Percentiles rank a stretch among this genome's conserved stretches.
Evolutionary conservation across 768 basidiomycete species (phyloP).

Genomic region (Suillus subaureus): DNA sequence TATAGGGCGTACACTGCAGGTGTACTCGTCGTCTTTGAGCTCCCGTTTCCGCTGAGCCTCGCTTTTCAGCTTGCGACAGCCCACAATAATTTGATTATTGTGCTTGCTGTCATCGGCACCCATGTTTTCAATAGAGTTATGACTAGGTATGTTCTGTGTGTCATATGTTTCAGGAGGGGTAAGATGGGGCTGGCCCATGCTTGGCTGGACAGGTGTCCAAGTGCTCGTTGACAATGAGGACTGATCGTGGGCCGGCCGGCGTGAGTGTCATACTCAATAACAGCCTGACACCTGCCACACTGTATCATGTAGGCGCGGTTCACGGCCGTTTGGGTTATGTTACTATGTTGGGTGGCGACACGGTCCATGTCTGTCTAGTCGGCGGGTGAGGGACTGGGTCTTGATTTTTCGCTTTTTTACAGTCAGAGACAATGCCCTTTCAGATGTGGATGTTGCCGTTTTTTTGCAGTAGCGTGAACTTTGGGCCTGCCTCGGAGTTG

Average conservation of each 20-base stretch:
- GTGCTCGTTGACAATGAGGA: slow-evolving; percentile 30
- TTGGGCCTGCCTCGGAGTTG: neutral
- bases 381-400: neutral
- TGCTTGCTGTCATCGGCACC: neutral
- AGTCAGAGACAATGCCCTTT: neutral
- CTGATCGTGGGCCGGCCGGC: slow-evolving; percentile 26
- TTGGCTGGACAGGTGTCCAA: slow-evolving; percentile 27
- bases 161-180: neutral
- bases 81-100: slow-evolving; percentile 2
- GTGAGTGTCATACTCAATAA: slow-evolving; percentile 30
- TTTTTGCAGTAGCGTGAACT: neutral
- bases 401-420: neutral
- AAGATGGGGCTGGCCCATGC: neutral
- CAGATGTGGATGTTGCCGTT: neutral
- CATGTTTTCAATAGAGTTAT: neutral
- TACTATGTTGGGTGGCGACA: neutral
- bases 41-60: slow-evolving; percentile 27
- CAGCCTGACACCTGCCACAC: slow-evolving; percentile 28
- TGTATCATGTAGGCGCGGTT: neutral
- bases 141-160: neutral
- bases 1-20: slow-evolving; percentile 22
- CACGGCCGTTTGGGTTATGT: neutral
- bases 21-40: slow-evolving; percentile 34
- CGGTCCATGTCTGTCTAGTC: slow-evolving; percentile 17
- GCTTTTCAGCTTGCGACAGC: slow-evolving; percentile 31